Percentiles rank a stretch among this genome's conserved stretches.
Evolutionary conservation across 345 rosid species (phyloP).

Genomic region (Boechera divaricarpa): DNA sequence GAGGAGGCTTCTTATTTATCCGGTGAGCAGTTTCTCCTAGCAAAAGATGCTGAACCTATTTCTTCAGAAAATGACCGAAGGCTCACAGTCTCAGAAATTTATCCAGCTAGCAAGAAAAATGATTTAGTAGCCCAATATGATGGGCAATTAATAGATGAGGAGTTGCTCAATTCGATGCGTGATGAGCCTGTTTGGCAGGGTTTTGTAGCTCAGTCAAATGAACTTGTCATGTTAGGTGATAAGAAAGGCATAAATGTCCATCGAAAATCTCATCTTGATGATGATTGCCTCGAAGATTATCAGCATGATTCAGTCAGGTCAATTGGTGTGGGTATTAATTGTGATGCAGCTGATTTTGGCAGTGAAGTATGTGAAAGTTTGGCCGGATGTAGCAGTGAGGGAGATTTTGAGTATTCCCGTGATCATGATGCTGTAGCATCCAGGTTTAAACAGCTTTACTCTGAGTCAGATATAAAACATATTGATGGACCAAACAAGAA

Average conservation of each 20-base stretch:
- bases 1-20: slow-evolving; percentile 97
- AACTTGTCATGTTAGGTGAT: slow-evolving; percentile 68
- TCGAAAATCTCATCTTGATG: slow-evolving; percentile 67
- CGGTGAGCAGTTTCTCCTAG: slow-evolving; percentile 78
- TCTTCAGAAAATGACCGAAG: slow-evolving; percentile 81
- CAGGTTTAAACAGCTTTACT: slow-evolving; percentile 55
- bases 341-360: slow-evolving; percentile 94
- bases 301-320: slow-evolving; percentile 96
- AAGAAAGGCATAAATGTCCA: slow-evolving; percentile 55
- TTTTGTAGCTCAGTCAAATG: slow-evolving; percentile 89
- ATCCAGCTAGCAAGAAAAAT: slow-evolving; percentile 60
- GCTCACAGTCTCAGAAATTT: slow-evolving; percentile 68
- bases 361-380: slow-evolving; percentile 89
- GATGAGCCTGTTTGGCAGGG: slow-evolving; percentile 97
- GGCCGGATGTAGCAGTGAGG: slow-evolving; percentile 93
- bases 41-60: slow-evolving; percentile 68
- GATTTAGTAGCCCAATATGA: slow-evolving; percentile 77
- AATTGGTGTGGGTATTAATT: slow-evolving; percentile 93
- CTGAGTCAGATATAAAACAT: slow-evolving; percentile 61
- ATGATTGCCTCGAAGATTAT: slow-evolving; percentile 77
- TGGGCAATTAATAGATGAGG: slow-evolving; percentile 88
- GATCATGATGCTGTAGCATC: slow-evolving; percentile 68
- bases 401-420: slow-evolving; percentile 74
- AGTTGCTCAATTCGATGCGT: slow-evolving; percentile 76
- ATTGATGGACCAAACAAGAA: slow-evolving; percentile 53